Base-by-base conservation (phyloP, 1,284 basidiomycete genomes). In the Marasmius fiardii region DNA sequence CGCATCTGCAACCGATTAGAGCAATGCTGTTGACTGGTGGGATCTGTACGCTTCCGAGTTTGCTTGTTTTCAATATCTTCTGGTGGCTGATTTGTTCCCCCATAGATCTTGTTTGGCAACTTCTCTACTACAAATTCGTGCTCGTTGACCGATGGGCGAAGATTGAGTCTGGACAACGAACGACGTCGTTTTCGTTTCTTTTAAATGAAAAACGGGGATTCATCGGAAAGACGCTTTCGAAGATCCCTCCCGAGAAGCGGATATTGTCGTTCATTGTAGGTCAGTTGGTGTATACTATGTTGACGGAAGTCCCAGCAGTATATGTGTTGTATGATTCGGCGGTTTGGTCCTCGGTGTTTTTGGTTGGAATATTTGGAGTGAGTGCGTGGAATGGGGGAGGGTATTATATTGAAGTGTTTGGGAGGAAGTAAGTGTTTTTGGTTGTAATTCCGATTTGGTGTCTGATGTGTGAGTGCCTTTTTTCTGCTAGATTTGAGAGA, bases 361-460 rank as follows among this genome's bases (percentile, higher is more conserved):
- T 97, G 21, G 74, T 93, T 41, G 61, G 82, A 57, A 88, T 95
- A 47, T 92, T 96, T 65, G 75, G 80, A 31, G 90, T 93, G 43
- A 88, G 86, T 59, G 89, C 89, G 1, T 93, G 92, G 91, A 93
- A 93, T 64, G 91, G 83, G 52, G 92, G 81, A 58, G 90, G 83
- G 8, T 93, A 85, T 76, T 96, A 96, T 69, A 94, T 97, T 58
- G 95, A 98, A 68, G 93, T 96, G 31, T 96, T 95, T 68, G 93
- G 93, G 35, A 83, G 93, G 71, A 95, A 95, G 92, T 93, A 61
- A 61, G 90, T 81, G 34, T 53, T 48, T 48, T 47, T 26, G 37
- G 58, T 43, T 37, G 31, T 43, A 37, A 21, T 28, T 50, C n/a
- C 18, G 11, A 21, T 55, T 20, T 60, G 26, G 33, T 39, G 26